Conservation (phyloP, 1,284 basidiomycete species). For the Microbotryum silenes-acaulis region DNA sequence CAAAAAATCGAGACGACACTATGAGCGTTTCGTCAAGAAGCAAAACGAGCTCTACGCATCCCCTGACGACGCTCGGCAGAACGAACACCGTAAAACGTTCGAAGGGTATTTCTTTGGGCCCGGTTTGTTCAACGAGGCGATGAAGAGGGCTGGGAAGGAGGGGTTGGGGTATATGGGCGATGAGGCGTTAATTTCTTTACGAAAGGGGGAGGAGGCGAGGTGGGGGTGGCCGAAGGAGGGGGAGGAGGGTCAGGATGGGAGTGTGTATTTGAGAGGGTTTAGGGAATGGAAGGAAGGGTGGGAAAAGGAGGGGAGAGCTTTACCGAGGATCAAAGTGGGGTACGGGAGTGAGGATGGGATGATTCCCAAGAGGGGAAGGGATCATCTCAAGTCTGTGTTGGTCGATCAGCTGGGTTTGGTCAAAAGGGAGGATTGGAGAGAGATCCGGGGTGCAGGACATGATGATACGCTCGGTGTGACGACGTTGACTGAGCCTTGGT, state of each 20-base stretch:
- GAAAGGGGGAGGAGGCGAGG: slow-evolving; percentile 9
- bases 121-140: slow-evolving; percentile 1
- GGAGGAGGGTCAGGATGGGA: neutral
- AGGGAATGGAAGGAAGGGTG: neutral
- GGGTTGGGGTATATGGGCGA: slow-evolving; percentile 15
- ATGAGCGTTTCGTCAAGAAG: neutral
- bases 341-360: slow-evolving; percentile 12
- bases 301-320: neutral
- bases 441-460: slow-evolving; percentile 12
- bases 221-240: slow-evolving; percentile 13
- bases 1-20: neutral
- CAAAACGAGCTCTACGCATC: too few relatives aligned
- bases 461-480: slow-evolving; percentile 18
- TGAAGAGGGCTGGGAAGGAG: slow-evolving; percentile 7
- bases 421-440: neutral
- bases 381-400: slow-evolving; percentile 8
- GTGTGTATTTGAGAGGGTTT: slow-evolving; percentile 9
- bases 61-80: too few relatives aligned
- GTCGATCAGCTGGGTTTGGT: slow-evolving; percentile 14
- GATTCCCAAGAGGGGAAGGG: slow-evolving; percentile 12
- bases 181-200: slow-evolving; percentile 21
- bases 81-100: neutral
- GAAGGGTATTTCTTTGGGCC: slow-evolving; percentile 9
- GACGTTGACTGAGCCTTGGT: slow-evolving; percentile 4
- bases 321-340: slow-evolving; percentile 5